These are phyloP conservation scores for Diplotaxis tenuifolia DNA, from an alignment of 345 rosid genomes.

Conservation along the genomic window DNA sequence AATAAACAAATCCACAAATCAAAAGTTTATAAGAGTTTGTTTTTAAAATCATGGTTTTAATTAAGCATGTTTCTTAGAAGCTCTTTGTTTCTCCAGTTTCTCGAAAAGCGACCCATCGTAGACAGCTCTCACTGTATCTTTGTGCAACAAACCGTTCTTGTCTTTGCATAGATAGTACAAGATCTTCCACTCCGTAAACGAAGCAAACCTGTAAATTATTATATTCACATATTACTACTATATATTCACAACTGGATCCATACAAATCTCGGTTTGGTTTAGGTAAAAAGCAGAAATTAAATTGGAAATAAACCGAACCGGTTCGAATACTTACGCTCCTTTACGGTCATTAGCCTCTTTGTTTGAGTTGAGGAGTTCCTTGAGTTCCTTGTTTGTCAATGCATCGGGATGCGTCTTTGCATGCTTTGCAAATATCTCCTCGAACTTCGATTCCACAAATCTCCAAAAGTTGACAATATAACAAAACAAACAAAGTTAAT, in stretches of 20 bases:
- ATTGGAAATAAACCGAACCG: background rate
- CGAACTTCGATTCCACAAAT: conserved; percentile 66
- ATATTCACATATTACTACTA: background rate
- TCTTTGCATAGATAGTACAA: conserved; percentile 61
- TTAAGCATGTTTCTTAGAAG: conserved; percentile 47
- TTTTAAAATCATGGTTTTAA: background rate
- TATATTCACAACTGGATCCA: background rate
- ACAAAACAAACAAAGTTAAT: background rate
- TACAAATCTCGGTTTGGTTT: background rate
- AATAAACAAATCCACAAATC: background rate
- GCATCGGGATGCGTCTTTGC: conserved; percentile 46
- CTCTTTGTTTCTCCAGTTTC: conserved; percentile 51
- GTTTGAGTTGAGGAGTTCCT: conserved; percentile 48
- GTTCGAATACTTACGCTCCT: conserved; percentile 49
- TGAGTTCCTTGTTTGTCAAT: conserved; percentile 51
- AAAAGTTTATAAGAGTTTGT: background rate
- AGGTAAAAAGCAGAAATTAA: background rate
- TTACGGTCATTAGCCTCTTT: conserved; percentile 53
- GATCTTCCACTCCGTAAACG: conserved; percentile 71
- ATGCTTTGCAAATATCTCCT: conserved; percentile 65
- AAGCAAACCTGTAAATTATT: conserved; percentile 46
- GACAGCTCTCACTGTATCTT: conserved; percentile 57
- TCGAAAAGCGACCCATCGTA: conserved; percentile 85
- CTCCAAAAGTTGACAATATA: conserved; percentile 29
- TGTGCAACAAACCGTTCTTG: conserved; percentile 60